Conservation (phyloP, 2,329 filamentous ascomycete species). For the Fusarium solani-melongenae region DNA sequence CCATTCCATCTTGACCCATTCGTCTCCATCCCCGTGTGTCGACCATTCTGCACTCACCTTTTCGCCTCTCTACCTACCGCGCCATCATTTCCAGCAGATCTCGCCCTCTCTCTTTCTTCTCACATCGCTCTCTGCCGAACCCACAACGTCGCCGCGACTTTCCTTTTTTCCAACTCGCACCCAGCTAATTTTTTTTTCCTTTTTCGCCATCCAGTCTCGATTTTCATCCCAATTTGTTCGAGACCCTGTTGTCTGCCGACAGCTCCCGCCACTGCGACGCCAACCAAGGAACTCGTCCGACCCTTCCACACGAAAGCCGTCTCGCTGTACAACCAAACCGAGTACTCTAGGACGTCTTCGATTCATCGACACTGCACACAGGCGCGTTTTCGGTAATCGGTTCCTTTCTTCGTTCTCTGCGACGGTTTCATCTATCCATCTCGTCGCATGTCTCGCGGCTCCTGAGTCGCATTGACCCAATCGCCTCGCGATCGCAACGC, state of each 20-base stretch:
- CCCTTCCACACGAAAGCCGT: conserved; percentile 32
- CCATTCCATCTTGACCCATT: conserved; percentile 31
- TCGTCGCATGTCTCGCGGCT: conserved; percentile 31
- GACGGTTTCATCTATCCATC: neutral
- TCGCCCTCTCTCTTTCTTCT: conserved; percentile 17
- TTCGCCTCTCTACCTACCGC: conserved; percentile 25
- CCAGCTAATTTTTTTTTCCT: conserved; percentile 19
- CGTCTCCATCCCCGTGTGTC: conserved; percentile 33
- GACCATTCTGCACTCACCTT: conserved; percentile 24
- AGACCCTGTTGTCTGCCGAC: conserved; percentile 34
- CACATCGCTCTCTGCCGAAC: conserved; percentile 5
- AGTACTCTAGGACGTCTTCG: conserved; percentile 18
- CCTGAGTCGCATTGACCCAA: conserved; percentile 23
- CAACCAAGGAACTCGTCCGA: conserved; percentile 32
- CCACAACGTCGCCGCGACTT: conserved; percentile 14
- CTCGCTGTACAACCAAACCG: conserved; percentile 26
- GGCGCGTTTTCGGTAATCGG: neutral
- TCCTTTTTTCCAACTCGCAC: conserved; percentile 7
- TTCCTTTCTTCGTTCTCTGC: neutral
- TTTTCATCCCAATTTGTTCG: conserved; percentile 32
- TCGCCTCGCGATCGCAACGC: conserved; percentile 22
- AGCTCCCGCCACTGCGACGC: conserved; percentile 31
- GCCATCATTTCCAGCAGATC: conserved; percentile 28
- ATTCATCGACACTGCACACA: conserved; percentile 22
- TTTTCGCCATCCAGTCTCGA: conserved; percentile 30